phyloP scores from a whole-genome alignment of 345 rosid genomes.

The Moricandia arvensis region DNA sequence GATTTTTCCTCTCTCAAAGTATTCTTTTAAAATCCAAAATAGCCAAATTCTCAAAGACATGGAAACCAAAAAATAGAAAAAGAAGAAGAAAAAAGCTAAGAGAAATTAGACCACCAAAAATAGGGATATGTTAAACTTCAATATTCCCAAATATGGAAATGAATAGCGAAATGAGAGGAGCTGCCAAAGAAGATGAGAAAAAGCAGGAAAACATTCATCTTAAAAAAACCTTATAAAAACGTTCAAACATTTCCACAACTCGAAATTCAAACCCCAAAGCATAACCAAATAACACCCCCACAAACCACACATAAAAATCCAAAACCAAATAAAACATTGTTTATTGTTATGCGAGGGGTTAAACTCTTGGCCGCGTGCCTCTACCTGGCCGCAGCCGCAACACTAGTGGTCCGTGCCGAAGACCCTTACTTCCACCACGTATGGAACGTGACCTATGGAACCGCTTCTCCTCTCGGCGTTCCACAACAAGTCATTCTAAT shows the following conservation, averaged over 20 bases:
- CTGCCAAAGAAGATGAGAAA: constrained; percentile 29
- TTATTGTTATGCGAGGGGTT: constrained; percentile 37
- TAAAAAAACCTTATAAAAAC: constrained; percentile 27
- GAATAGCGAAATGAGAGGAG: constrained; percentile 35
- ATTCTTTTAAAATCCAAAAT: background rate
- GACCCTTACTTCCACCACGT: constrained; percentile 68
- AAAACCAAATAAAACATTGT: no score
- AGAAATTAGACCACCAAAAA: constrained; percentile 3
- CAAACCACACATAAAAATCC: background rate
- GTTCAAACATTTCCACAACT: constrained; percentile 23
- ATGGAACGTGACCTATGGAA: constrained; percentile 83
- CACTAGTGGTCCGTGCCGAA: constrained; percentile 48
- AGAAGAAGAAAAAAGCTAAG: background rate
- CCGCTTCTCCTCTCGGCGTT: constrained; percentile 64
- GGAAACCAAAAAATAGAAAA: background rate
- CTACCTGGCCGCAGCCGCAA: constrained; percentile 39
- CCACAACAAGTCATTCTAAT: constrained; percentile 79
- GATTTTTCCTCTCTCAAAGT: background rate
- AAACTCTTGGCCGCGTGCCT: constrained; percentile 35
- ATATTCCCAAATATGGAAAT: constrained; percentile 27
- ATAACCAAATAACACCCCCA: constrained; percentile 17
- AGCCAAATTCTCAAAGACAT: constrained; percentile 7
- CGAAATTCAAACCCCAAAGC: constrained; percentile 31
- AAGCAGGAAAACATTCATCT: constrained; percentile 18
- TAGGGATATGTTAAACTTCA: constrained; percentile 24